A percentile compares a stretch with the other conserved stretches of the same genome.
Evolutionary conservation across 352 stramenopile species (phyloP).

Genomic region (Peronospora tabacina): DNA sequence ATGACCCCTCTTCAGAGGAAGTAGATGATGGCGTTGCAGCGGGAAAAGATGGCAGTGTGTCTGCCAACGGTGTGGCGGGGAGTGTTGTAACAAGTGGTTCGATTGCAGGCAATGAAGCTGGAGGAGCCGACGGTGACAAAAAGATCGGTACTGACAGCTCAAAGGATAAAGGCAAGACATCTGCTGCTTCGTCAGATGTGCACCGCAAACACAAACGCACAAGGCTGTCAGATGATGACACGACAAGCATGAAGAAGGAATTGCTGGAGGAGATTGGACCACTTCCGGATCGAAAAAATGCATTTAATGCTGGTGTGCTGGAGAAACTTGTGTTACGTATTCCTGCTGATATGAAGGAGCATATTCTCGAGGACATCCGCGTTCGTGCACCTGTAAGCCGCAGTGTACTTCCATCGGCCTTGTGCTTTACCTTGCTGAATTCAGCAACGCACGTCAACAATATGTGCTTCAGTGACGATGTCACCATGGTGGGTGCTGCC

Average conservation of each 20-base stretch:
- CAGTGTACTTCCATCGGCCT: slow-evolving; percentile 44
- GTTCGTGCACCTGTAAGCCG: slow-evolving; percentile 48
- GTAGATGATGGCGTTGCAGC: slow-evolving; percentile 17
- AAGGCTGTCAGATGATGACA: slow-evolving; percentile 32
- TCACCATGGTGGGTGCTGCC: slow-evolving; percentile 63
- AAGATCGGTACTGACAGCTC: slow-evolving; percentile 27
- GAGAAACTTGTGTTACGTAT: slow-evolving; percentile 77
- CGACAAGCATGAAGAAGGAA: slow-evolving; percentile 38
- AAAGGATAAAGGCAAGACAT: slow-evolving; percentile 41
- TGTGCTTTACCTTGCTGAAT: slow-evolving; percentile 79
- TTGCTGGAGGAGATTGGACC: slow-evolving; percentile 51
- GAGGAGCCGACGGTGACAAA: slow-evolving; percentile 36
- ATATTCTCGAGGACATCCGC: slow-evolving; percentile 57
- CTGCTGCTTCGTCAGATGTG: slow-evolving; percentile 23
- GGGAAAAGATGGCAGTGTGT: slow-evolving; percentile 15
- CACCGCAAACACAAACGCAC: slow-evolving; percentile 57
- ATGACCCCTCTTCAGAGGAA: slow-evolving; percentile 23
- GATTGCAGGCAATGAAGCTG: slow-evolving; percentile 12
- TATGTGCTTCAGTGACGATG: slow-evolving; percentile 73
- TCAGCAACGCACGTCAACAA: slow-evolving; percentile 74
- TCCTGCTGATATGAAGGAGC: slow-evolving; percentile 50
- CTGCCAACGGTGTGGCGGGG: slow-evolving; percentile 23
- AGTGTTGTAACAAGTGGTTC: slow-evolving; percentile 3
- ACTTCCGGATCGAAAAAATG: slow-evolving; percentile 55
- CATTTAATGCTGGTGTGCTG: slow-evolving; percentile 64